These are phyloP conservation scores for Aureobasidium lini DNA, from an alignment of 2,329 filamentous ascomycete species.

Conservation along the genomic window DNA sequence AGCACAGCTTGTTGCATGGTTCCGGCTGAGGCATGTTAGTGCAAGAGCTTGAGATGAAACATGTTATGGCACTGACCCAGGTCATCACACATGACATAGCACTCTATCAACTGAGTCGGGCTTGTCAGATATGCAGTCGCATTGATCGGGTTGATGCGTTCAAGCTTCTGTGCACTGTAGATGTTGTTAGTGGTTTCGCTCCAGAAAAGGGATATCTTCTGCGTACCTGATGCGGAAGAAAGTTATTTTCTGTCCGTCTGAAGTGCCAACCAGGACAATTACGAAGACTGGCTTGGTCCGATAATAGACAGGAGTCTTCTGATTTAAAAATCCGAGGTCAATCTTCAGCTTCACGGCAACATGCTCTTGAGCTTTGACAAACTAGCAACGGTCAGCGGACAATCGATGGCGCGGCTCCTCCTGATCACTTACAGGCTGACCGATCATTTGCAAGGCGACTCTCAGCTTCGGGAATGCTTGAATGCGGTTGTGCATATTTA, in stretches of 20 bases:
- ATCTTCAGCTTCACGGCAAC: constrained; percentile 57
- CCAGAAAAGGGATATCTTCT: too few relatives aligned
- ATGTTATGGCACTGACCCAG: constrained; percentile 47
- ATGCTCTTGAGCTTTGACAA: constrained; percentile 32
- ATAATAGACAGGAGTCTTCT: constrained; percentile 54
- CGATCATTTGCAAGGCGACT: constrained; percentile 45
- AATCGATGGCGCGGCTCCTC: not conserved
- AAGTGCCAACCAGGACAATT: constrained; percentile 66
- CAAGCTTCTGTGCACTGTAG: constrained; percentile 55
- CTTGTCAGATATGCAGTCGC: constrained; percentile 52
- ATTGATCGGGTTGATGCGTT: constrained; percentile 52
- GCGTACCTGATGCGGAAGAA: constrained; percentile 54
- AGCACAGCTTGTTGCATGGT: constrained; percentile 48
- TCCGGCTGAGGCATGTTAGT: constrained; percentile 38
- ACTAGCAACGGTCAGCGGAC: constrained; percentile 22
- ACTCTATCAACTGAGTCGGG: constrained; percentile 53
- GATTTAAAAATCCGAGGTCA: constrained; percentile 65
- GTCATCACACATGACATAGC: constrained; percentile 74
- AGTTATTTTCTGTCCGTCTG: constrained; percentile 61
- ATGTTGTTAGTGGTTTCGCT: constrained; percentile 13
- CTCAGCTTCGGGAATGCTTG: constrained; percentile 64
- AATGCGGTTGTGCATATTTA: constrained; percentile 57
- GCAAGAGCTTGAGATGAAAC: not conserved
- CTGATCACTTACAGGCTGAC: constrained; percentile 36
- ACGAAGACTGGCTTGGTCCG: constrained; percentile 57